Evolutionary conservation across 805 yeast genomes (phyloP).

Genomic region (Priceomyces medius): DNA sequence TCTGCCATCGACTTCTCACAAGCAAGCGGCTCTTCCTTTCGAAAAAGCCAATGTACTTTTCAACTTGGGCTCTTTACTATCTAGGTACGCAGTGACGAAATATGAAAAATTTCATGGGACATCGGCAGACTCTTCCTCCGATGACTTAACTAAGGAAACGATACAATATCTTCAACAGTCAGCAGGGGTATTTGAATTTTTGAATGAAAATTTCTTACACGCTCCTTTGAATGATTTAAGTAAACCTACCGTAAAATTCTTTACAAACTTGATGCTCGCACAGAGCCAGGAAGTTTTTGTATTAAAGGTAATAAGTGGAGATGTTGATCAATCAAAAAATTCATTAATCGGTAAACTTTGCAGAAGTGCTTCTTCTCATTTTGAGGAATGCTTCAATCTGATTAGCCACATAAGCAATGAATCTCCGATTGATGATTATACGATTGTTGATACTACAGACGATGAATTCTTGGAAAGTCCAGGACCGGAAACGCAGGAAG

Average conservation of each 20-base stretch:
- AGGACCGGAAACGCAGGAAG: slow-evolving; percentile 9
- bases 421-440: slow-evolving; percentile 30
- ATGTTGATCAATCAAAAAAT: slow-evolving; percentile 52
- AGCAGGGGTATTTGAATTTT: slow-evolving; percentile 70
- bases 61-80: slow-evolving; percentile 67
- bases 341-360: slow-evolving; percentile 76
- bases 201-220: slow-evolving; percentile 79
- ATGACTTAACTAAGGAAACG: slow-evolving; percentile 54
- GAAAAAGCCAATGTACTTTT: slow-evolving; percentile 85
- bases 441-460: slow-evolving; percentile 24
- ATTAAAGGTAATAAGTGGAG: slow-evolving; percentile 54
- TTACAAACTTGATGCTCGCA: slow-evolving; percentile 67
- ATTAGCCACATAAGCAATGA: slow-evolving; percentile 28
- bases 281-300: slow-evolving; percentile 88
- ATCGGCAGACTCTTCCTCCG: slow-evolving; percentile 30
- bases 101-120: slow-evolving; percentile 24
- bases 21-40: slow-evolving; percentile 81
- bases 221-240: slow-evolving; percentile 81
- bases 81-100: slow-evolving; percentile 45
- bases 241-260: slow-evolving; percentile 64
- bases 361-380: slow-evolving; percentile 56
- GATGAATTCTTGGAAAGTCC: slow-evolving; percentile 18
- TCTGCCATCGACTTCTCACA: slow-evolving; percentile 39
- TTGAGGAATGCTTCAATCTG: slow-evolving; percentile 49
- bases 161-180: slow-evolving; percentile 67